A percentile compares a stretch with the other conserved stretches of the same genome.
Evolutionary conservation across 2,329 filamentous ascomycete species (phyloP).

Genomic region (Aspergillus nomiae): DNA sequence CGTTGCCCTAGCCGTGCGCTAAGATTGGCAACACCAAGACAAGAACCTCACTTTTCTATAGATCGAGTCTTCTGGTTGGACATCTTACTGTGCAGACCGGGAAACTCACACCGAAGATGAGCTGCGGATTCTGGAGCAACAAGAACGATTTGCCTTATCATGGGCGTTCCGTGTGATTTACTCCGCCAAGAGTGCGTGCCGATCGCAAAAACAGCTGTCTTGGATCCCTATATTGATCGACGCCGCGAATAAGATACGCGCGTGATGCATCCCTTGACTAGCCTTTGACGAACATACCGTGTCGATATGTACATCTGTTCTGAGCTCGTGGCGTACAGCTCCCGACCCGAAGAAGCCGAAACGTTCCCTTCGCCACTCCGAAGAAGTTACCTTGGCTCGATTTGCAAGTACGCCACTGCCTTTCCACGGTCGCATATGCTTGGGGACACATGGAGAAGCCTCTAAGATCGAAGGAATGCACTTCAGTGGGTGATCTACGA

Average conservation of each 20-base stretch:
- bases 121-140: neutral
- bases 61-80: neutral
- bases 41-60: neutral
- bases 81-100: neutral
- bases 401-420: neutral
- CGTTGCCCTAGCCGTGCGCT: neutral
- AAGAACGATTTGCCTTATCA: neutral
- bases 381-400: neutral
- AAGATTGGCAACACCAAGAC: neutral
- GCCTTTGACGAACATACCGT: neutral
- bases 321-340: neutral
- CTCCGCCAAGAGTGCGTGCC: neutral
- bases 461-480: accelerated
- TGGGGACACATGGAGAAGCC: neutral
- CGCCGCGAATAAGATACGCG: neutral
- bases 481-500: neutral
- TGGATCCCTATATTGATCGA: neutral
- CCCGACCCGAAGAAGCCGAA: neutral
- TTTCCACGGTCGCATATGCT: neutral
- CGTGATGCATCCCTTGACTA: neutral
- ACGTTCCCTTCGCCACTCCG: neutral
- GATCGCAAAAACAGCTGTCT: neutral
- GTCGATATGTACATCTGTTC: neutral
- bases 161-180: neutral
- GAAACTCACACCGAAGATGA: neutral